Conservation (phyloP, 2,329 filamentous ascomycete species). For the Zymoseptoria crescenta region DNA sequence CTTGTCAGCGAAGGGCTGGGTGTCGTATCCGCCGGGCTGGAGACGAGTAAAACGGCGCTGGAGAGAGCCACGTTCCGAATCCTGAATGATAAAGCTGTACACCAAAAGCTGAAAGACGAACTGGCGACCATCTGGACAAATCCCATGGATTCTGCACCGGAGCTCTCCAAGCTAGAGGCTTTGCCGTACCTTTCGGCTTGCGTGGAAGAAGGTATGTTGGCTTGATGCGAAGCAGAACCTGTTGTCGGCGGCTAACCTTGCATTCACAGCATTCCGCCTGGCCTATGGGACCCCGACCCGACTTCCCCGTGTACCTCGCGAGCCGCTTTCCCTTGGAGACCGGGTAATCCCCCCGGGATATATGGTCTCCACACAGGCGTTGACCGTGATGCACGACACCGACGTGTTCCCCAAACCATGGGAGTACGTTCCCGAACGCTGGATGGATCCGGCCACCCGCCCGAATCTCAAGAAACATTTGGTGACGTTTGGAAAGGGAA, state of each 20-base stretch:
- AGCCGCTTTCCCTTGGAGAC: conserved; percentile 1
- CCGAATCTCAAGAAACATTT: conserved; percentile 23
- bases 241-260: neutral
- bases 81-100: neutral
- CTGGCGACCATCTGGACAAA: neutral
- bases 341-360: neutral
- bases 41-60: neutral
- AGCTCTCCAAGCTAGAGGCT: conserved; percentile 8
- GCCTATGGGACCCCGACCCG: conserved; percentile 16
- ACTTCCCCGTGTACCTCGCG: conserved; percentile 15
- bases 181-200: conserved; percentile 17
- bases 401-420: conserved; percentile 28
- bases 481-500: conserved; percentile 32
- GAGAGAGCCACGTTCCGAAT: neutral
- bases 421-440: conserved; percentile 33
- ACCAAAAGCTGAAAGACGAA: neutral
- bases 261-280: conserved; percentile 10
- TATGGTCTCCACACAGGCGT: neutral
- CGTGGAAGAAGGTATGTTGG: conserved; percentile 15
- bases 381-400: conserved; percentile 1
- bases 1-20: neutral
- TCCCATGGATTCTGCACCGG: neutral
- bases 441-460: conserved; percentile 14
- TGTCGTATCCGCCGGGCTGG: neutral
- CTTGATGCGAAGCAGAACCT: neutral